Conservation (phyloP, 164 flowering plant genomes). For the Aristolochia contorta region DNA sequence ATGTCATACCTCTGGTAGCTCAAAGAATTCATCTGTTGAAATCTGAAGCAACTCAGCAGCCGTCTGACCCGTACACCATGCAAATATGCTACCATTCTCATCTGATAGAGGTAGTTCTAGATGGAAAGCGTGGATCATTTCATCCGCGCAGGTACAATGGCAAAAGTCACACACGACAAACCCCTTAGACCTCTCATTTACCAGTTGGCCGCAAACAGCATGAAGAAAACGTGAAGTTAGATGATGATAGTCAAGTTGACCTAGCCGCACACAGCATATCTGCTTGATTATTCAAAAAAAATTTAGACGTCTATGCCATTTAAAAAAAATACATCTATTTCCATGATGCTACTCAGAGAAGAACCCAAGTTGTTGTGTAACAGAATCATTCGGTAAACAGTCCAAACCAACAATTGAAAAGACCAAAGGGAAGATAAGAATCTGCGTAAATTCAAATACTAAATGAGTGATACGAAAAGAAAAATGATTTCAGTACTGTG, state of each 20-base stretch:
- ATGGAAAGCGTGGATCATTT: constrained; percentile 49
- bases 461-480: background rate
- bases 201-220: constrained; percentile 59
- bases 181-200: constrained; percentile 33
- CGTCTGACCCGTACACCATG: constrained; percentile 79
- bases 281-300: constrained; percentile 16
- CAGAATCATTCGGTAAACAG: background rate
- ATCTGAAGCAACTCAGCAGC: constrained; percentile 84
- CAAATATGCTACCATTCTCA: constrained; percentile 53
- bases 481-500: too few relatives aligned
- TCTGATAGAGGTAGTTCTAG: constrained; percentile 66
- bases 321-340: background rate
- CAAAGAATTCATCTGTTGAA: constrained; percentile 75
- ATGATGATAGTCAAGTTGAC: constrained; percentile 51
- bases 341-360: background rate
- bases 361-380: background rate
- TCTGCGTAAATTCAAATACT: background rate
- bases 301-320: background rate
- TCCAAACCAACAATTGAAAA: background rate
- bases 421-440: background rate
- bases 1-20: constrained; percentile 61
- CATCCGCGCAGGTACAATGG: constrained; percentile 30
- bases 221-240: constrained; percentile 57
- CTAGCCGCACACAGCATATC: constrained; percentile 67
- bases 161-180: constrained; percentile 56